Evolutionary conservation across 169 alveolate species (phyloP), one percentile per base, ranked within the genome.

Genomic region (Plasmodium gonderi): DNA sequence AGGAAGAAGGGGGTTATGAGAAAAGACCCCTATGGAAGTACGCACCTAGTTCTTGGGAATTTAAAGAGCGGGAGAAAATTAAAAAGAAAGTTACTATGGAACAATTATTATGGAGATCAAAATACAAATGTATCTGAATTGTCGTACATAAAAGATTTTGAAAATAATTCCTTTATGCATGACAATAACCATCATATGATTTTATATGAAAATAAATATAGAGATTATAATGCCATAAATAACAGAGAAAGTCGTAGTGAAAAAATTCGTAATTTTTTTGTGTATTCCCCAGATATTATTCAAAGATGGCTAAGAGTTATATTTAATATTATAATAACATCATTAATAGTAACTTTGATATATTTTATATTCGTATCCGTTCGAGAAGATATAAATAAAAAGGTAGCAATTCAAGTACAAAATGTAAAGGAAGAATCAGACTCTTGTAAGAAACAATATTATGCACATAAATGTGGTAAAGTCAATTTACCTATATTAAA

Each of bases 391-490:
- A 87, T 87, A 87, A 87, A 87, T 36, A 87, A 87, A 65, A 87
- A 87, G 45, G 79, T 87, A 51, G 93, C 93, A 1, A 87, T 87
- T 75, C 93, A 87, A 44, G 79, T 75, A 26, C 89, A 87, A 75
- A 87, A 87, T 36, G 89, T 87, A 17, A 87, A 87, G 44, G 93
- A 87, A 75, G 93, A 87, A 75, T 87, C 93, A 3, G 79, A 51
- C n/a, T 26, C 89, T 8, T 87, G 93, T 38, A 87, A 76, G 79
- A 87, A 87, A 65, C 93, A 87, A 17, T 87, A 87, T 42, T 42
- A 74, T 75, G 93, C 93, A 7, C 93, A 87, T 60, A 87, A 87
- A 87, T 87, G 93, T 87, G 93, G 93, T 33, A 87, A 82, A 17
- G 93, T 87, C 0, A 87, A 60, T 87, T 76, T 87, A 51, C 93